Evolutionary conservation across 768 basidiomycete species (phyloP).

Genomic region (Steccherinum ochraceum): DNA sequence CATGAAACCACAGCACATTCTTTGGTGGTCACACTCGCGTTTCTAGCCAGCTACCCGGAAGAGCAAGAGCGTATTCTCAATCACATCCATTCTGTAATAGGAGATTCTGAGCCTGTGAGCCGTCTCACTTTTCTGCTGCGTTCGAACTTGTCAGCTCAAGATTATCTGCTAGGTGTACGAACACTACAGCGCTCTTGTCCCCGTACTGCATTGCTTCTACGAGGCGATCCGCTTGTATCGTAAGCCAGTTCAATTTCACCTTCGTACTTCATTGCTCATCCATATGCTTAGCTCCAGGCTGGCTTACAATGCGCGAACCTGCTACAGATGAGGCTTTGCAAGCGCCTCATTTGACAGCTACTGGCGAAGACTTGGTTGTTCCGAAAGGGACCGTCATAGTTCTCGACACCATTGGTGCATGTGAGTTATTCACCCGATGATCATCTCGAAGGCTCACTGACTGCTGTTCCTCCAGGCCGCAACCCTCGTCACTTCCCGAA

Average conservation of each 20-base stretch:
- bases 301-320: slow-evolving; percentile 3
- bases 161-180: slow-evolving; percentile 12
- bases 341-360: slow-evolving; percentile 1
- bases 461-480: too few species aligned
- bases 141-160: too few species aligned
- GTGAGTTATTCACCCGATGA: slow-evolving; percentile 11
- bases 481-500: slow-evolving; percentile 21
- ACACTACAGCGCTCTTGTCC: not conserved
- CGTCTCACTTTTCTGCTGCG: too few species aligned
- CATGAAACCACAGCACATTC: slow-evolving; percentile 28
- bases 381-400: slow-evolving; percentile 15
- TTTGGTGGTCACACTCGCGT: slow-evolving; percentile 25
- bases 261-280: not conserved
- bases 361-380: slow-evolving; percentile 7
- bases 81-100: slow-evolving; percentile 15
- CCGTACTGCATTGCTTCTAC: slow-evolving; percentile 13
- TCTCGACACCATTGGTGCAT: slow-evolving; percentile 21
- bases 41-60: slow-evolving; percentile 33
- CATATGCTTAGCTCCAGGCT: slow-evolving; percentile 5
- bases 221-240: slow-evolving; percentile 13
- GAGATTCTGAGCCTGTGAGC: slow-evolving; percentile 4
- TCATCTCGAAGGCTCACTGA: too few species aligned
- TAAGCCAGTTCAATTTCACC: not conserved
- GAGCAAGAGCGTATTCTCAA: slow-evolving; percentile 32
- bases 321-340: slow-evolving; percentile 2